These are phyloP conservation scores for Colletotrichum tabaci DNA, from an alignment of 2,329 filamentous ascomycete genomes.

Conservation along the genomic window DNA sequence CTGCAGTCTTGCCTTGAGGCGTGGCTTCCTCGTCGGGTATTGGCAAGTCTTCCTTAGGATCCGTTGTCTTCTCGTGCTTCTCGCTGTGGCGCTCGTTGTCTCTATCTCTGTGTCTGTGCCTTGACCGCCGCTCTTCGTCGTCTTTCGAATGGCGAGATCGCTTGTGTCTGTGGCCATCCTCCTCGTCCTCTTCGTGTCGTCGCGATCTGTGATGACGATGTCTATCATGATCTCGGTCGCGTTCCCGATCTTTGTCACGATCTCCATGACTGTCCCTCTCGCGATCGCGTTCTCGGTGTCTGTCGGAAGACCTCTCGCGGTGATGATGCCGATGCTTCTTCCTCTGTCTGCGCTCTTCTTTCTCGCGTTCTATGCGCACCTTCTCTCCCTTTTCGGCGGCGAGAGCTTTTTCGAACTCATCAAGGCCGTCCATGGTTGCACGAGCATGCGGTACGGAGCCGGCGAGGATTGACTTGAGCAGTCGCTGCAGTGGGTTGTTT, in stretches of 20 bases:
- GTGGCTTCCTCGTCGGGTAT: constrained; percentile 63
- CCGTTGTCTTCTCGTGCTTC: constrained; percentile 58
- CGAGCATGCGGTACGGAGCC: neutral
- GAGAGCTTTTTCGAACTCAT: constrained; percentile 84
- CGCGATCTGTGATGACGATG: constrained; percentile 54
- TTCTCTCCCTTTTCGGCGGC: constrained; percentile 74
- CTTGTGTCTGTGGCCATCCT: constrained; percentile 75
- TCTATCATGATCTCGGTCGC: constrained; percentile 49
- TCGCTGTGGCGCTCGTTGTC: constrained; percentile 19
- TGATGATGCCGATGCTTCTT: constrained; percentile 65
- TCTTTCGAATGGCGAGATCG: constrained; percentile 71
- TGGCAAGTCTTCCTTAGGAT: constrained; percentile 66
- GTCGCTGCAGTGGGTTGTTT: neutral
- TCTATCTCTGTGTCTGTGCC: constrained; percentile 44
- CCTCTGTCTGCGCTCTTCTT: constrained; percentile 60
- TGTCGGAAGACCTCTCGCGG: constrained; percentile 50
- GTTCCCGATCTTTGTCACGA: constrained; percentile 50
- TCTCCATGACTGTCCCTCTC: constrained; percentile 47
- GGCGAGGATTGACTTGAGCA: neutral
- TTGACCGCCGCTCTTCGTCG: constrained; percentile 59
- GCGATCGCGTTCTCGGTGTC: constrained; percentile 45
- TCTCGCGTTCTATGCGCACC: constrained; percentile 62
- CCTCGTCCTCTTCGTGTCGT: constrained; percentile 59
- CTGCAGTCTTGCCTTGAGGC: constrained; percentile 48
- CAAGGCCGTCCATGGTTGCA: constrained; percentile 65